Conservation (phyloP, 345 rosid species). For the Salix purpurea region DNA sequence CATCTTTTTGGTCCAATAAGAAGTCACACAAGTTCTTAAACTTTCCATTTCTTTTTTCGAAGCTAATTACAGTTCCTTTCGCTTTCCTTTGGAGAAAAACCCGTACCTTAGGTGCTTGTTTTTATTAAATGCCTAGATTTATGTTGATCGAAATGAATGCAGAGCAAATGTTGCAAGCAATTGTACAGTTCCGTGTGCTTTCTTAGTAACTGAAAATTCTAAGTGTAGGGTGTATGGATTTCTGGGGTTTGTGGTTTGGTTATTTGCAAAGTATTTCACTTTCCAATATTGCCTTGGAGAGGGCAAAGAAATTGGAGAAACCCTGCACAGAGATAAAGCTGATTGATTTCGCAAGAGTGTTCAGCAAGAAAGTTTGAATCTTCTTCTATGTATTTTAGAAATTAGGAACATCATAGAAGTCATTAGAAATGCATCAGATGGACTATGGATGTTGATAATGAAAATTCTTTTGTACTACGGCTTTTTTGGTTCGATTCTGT, state of each 20-base stretch:
- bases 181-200: not conserved
- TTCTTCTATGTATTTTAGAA: not conserved
- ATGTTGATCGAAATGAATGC: too few relatives aligned
- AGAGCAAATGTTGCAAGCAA: not conserved
- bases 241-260: not conserved
- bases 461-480: not conserved
- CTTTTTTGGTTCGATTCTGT: not conserved
- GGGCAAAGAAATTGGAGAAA: not conserved
- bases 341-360: not conserved
- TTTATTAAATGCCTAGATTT: too few relatives aligned
- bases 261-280: not conserved
- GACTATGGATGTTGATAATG: not conserved
- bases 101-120: not conserved
- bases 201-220: not conserved
- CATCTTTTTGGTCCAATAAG: not conserved
- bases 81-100: not conserved
- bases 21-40: not conserved
- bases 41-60: not conserved
- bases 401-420: not conserved
- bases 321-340: too few relatives aligned
- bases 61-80: not conserved
- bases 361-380: not conserved
- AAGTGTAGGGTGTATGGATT: not conserved
- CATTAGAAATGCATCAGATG: not conserved
- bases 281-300: not conserved